These are phyloP conservation scores for Didymella arachidicola DNA, from an alignment of 2,329 filamentous ascomycete species.

Conservation along the genomic window DNA sequence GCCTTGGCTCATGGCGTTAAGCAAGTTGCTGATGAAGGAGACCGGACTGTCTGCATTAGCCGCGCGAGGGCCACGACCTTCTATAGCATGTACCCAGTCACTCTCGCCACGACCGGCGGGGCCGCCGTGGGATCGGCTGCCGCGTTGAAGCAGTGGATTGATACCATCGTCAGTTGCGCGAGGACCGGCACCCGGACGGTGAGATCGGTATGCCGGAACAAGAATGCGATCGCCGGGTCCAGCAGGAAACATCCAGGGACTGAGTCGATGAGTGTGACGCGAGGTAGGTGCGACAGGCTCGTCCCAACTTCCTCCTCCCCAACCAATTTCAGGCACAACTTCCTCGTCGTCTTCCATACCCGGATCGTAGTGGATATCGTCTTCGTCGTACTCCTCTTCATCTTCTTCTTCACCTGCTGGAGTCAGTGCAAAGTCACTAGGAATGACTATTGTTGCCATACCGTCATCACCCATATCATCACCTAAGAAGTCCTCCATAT, in stretches of 20 bases:
- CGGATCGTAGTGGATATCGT: conserved; percentile 66
- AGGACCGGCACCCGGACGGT: conserved; percentile 62
- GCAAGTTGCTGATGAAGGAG: conserved; percentile 65
- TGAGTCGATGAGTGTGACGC: conserved; percentile 62
- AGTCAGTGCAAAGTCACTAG: conserved; percentile 35
- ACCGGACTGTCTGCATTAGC: conserved; percentile 59
- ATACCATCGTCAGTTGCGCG: conserved; percentile 77
- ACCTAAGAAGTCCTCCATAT: conserved; percentile 62
- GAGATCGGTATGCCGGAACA: conserved; percentile 58
- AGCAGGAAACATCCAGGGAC: conserved; percentile 65
- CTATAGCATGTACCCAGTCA: conserved; percentile 63
- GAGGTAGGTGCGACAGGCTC: conserved; percentile 54
- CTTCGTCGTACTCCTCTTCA: conserved; percentile 71
- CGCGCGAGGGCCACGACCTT: conserved; percentile 55
- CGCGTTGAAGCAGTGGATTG: conserved; percentile 83
- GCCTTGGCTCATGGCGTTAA: conserved; percentile 62
- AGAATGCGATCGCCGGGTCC: conserved; percentile 57
- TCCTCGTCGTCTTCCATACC: conserved; percentile 59
- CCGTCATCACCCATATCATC: conserved; percentile 67
- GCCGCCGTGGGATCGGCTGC: conserved; percentile 46
- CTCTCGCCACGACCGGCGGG: conserved; percentile 53
- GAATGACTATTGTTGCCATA: conserved; percentile 52
- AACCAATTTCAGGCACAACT: conserved; percentile 52
- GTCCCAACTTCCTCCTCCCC: conserved; percentile 62
- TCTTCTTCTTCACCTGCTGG: conserved; percentile 55